Evolutionary conservation across 768 basidiomycete species (phyloP).

Genomic region (Tulasnella sp.): DNA sequence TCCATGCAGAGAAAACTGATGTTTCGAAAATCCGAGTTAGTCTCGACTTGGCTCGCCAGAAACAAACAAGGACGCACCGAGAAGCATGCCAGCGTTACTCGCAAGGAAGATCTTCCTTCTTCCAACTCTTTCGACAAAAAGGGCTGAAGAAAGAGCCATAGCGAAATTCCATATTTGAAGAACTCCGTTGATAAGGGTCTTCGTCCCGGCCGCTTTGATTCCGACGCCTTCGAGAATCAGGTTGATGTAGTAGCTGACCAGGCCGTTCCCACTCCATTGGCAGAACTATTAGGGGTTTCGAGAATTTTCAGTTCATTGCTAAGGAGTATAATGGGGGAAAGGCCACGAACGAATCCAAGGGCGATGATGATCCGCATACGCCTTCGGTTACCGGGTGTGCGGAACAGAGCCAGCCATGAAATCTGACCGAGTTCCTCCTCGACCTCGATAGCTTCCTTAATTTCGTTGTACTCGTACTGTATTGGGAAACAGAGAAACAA

Average conservation of each 20-base stretch:
- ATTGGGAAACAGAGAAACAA: background rate
- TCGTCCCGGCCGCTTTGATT: conserved; percentile 45
- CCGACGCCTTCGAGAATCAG: conserved; percentile 40
- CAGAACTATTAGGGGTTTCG: conserved; percentile 38
- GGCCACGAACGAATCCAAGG: background rate
- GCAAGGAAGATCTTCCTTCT: conserved; percentile 59
- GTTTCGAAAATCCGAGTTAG: background rate
- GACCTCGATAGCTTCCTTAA: conserved; percentile 54
- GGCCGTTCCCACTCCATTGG: conserved; percentile 75
- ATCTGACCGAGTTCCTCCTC: conserved; percentile 49
- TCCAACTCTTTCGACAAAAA: conserved; percentile 59
- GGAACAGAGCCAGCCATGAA: conserved; percentile 47
- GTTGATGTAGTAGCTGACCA: conserved; percentile 53
- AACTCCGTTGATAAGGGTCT: conserved; percentile 54
- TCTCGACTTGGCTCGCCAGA: background rate
- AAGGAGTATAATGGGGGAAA: background rate
- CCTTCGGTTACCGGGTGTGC: conserved; percentile 58
- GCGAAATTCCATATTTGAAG: conserved; percentile 62
- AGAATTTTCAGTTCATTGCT: background rate
- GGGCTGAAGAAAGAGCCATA: conserved; percentile 47
- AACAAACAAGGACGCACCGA: conserved; percentile 34
- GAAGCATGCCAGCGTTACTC: conserved; percentile 53
- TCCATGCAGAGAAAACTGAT: conserved; percentile 51
- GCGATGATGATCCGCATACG: conserved; percentile 57
- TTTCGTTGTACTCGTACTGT: conserved; percentile 34